A percentile compares a stretch with the other conserved stretches of the same genome.
Evolutionary conservation across 1,284 basidiomycete species (phyloP).

Genomic region (Cutaneotrichosporon mucoides): DNA sequence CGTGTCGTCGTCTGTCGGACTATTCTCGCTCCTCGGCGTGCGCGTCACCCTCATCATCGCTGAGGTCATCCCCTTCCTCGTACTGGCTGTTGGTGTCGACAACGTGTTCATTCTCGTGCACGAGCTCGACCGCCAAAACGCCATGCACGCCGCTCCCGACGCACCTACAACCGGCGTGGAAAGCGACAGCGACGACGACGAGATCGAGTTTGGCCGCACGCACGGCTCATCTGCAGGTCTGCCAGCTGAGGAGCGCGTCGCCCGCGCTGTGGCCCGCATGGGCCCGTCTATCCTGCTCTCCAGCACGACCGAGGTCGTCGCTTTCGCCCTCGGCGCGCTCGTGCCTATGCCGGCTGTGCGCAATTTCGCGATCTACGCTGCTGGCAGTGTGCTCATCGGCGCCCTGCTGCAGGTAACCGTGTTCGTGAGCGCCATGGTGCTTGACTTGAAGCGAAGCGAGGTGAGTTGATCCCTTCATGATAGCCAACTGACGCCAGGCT

Average conservation of each 20-base stretch:
- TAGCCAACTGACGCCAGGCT: constrained; percentile 53
- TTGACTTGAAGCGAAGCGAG: constrained; percentile 80
- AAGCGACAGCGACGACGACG: constrained; percentile 31
- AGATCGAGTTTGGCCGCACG: constrained; percentile 59
- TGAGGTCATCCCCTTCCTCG: constrained; percentile 97
- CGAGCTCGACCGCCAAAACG: constrained; percentile 88
- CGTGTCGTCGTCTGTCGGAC: constrained; percentile 87
- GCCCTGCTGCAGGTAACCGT: constrained; percentile 89
- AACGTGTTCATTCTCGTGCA: constrained; percentile 97
- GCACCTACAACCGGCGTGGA: constrained; percentile 14
- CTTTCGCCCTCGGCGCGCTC: constrained; percentile 88
- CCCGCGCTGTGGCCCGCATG: constrained; percentile 83
- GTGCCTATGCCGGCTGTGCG: constrained; percentile 98
- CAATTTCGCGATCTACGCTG: constrained; percentile 96
- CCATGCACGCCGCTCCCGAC: constrained; percentile 68
- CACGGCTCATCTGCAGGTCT: constrained; percentile 50
- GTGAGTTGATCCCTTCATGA: constrained; percentile 50
- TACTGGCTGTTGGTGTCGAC: constrained; percentile 94
- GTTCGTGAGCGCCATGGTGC: constrained; percentile 78
- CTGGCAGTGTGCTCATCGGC: constrained; percentile 88
- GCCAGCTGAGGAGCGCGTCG: constrained; percentile 78
- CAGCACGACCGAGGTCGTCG: constrained; percentile 84
- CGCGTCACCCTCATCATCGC: constrained; percentile 95
- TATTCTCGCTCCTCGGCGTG: constrained; percentile 84
- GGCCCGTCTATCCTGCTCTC: constrained; percentile 92